Conservation (phyloP, 495 filamentous ascomycete genomes). For the Penicillium alfredii region DNA sequence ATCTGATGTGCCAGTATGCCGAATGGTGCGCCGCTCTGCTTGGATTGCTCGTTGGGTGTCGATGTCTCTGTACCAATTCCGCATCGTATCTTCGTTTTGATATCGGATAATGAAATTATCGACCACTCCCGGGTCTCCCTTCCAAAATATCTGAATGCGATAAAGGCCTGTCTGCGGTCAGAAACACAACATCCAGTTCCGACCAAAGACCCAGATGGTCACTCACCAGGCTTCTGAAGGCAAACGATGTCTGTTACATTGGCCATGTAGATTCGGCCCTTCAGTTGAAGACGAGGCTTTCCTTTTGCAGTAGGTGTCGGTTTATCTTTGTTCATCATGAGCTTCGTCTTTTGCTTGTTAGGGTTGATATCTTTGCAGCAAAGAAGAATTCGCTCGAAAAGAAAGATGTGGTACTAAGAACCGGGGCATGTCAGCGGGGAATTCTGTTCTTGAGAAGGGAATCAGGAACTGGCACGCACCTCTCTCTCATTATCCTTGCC, state of each 20-base stretch:
- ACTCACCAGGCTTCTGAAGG: conserved; percentile 72
- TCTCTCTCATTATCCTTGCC: conserved; percentile 79
- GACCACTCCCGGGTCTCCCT: conserved; percentile 89
- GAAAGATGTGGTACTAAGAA: conserved; percentile 87
- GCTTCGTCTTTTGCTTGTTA: conserved; percentile 73
- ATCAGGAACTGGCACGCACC: conserved; percentile 44
- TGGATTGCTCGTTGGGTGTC: conserved; percentile 43
- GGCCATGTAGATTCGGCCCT: conserved; percentile 98
- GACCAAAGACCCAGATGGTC: no score
- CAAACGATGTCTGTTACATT: conserved; percentile 93
- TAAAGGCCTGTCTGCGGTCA: conserved; percentile 73
- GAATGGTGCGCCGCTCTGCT: conserved; percentile 42
- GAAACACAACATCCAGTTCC: no score
- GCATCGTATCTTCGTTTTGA: conserved; percentile 82
- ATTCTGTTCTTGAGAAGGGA: no score
- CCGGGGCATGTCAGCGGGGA: no score
- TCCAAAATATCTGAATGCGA: conserved; percentile 97
- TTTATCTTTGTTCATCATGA: conserved; percentile 59
- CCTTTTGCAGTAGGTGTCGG: conserved; percentile 64
- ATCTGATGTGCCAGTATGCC: conserved; percentile 53
- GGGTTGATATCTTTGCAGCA: conserved; percentile 95
- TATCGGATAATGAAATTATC: conserved; percentile 96
- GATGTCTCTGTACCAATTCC: conserved; percentile 71
- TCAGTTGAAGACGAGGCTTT: conserved; percentile 80
- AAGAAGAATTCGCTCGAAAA: conserved; percentile 91